These are phyloP conservation scores for Esteya vermicola DNA, from an alignment of 2,329 filamentous ascomycete species.

Conservation along the genomic window DNA sequence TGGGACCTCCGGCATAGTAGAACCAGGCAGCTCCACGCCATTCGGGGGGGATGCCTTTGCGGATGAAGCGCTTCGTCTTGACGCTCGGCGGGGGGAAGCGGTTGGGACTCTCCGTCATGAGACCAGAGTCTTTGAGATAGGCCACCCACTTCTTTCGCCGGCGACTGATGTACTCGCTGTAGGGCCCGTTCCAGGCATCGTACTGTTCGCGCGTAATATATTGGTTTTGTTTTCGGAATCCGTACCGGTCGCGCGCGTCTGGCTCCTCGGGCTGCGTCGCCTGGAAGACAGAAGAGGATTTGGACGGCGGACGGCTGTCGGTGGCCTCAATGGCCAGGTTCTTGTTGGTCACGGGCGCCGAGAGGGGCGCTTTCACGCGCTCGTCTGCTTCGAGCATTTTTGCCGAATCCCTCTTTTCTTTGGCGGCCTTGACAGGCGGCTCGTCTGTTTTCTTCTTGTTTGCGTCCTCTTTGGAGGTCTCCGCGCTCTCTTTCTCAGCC, in stretches of 20 bases:
- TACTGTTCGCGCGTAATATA: constrained; percentile 66
- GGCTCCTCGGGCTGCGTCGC: constrained; percentile 31
- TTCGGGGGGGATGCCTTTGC: constrained; percentile 86
- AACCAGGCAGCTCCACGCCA: constrained; percentile 97
- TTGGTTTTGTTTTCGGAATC: constrained; percentile 78
- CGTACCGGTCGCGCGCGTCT: constrained; percentile 61
- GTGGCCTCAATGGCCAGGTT: neutral
- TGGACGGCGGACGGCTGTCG: constrained; percentile 7
- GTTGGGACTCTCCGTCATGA: constrained; percentile 57
- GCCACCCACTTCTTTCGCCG: constrained; percentile 70
- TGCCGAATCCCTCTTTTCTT: constrained; percentile 34
- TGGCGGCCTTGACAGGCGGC: neutral
- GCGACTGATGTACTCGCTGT: constrained; percentile 60
- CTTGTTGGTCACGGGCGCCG: too few species aligned
- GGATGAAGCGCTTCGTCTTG: constrained; percentile 79
- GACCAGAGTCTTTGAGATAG: constrained; percentile 60
- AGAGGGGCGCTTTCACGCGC: neutral
- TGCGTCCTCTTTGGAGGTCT: neutral
- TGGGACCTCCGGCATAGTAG: constrained; percentile 81
- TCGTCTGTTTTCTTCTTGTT: neutral
- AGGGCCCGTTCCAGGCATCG: constrained; percentile 64
- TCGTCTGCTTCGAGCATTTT: constrained; percentile 21
- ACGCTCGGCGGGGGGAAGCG: constrained; percentile 67
- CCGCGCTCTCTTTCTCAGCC: too few species aligned
- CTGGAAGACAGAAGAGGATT: constrained; percentile 6